Evolutionary conservation across 352 stramenopile genomes (phyloP).

Genomic region (Halophytophthora batemanensis): DNA sequence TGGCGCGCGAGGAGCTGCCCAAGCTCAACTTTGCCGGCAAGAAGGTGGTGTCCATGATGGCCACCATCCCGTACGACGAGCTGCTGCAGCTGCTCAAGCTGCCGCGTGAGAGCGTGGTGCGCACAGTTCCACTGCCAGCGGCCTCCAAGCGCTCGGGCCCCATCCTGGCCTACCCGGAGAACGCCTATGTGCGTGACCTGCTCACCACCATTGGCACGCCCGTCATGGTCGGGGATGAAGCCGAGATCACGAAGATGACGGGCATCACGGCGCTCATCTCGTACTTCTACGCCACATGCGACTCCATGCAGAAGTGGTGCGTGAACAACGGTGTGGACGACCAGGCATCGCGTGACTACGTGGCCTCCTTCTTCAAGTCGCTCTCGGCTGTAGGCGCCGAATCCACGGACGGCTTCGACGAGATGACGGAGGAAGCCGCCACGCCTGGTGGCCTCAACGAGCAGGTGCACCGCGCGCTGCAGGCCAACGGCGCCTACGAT

Average conservation of each 20-base stretch:
- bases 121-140: conserved; percentile 71
- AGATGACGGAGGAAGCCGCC: conserved; percentile 82
- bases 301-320: conserved; percentile 81
- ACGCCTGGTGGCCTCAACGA: conserved; percentile 82
- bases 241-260: conserved; percentile 84
- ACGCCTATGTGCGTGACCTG: conserved; percentile 62
- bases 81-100: conserved; percentile 67
- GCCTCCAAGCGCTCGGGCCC: conserved; percentile 72
- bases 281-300: conserved; percentile 86
- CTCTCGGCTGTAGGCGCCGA: conserved; percentile 69
- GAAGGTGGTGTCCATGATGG: conserved; percentile 88
- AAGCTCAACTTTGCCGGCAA: conserved; percentile 59
- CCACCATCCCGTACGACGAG: conserved; percentile 85
- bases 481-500: conserved; percentile 69
- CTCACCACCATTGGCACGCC: conserved; percentile 78
- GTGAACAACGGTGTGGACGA: conserved; percentile 83
- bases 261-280: conserved; percentile 84
- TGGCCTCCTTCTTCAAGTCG: conserved; percentile 83
- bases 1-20: conserved; percentile 67
- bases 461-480: conserved; percentile 74
- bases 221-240: conserved; percentile 74
- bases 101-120: conserved; percentile 70
- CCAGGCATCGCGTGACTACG: conserved; percentile 70
- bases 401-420: conserved; percentile 71
- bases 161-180: conserved; percentile 77